phyloP scores from a whole-genome alignment of 768 basidiomycete genomes.

The Termitomyces titanicus region DNA sequence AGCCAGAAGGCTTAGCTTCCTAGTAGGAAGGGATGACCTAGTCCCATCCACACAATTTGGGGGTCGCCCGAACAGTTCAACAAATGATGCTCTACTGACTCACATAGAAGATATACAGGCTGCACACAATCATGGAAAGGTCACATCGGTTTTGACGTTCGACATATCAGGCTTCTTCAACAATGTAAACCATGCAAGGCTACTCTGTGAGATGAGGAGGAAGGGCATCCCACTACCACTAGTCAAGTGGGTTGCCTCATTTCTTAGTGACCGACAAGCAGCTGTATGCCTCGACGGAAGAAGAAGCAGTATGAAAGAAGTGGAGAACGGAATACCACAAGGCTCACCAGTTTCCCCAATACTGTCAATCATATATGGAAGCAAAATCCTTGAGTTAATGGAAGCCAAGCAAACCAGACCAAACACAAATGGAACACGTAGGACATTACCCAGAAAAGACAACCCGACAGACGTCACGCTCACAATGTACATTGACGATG shows the following conservation, averaged over 20 bases:
- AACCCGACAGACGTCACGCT: background rate
- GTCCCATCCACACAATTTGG: conserved; percentile 22
- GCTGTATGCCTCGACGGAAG: too few species aligned
- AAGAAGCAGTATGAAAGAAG: too few species aligned
- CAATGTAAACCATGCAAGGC: conserved; percentile 22
- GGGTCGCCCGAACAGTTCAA: conserved; percentile 17
- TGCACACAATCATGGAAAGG: conserved; percentile 20
- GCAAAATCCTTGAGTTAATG: too few species aligned
- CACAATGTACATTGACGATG: background rate
- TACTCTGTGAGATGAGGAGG: conserved; percentile 18
- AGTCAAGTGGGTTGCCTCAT: background rate
- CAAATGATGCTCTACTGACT: conserved; percentile 17
- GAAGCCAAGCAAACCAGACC: too few species aligned
- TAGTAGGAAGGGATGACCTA: conserved; percentile 19
- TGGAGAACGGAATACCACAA: too few species aligned
- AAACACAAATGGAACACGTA: too few species aligned
- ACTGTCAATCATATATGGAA: too few species aligned
- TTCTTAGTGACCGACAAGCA: too few species aligned
- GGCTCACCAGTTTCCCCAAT: too few species aligned
- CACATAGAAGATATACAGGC: conserved; percentile 22
- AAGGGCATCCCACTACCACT: conserved; percentile 16
- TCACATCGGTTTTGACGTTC: conserved; percentile 22
- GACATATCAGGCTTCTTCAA: conserved; percentile 28
- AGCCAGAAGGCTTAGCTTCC: conserved; percentile 18
- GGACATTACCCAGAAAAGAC: background rate